These are phyloP conservation scores for Aspergillus kassunensis DNA, from an alignment of 495 filamentous ascomycete genomes.

Conservation along the genomic window DNA sequence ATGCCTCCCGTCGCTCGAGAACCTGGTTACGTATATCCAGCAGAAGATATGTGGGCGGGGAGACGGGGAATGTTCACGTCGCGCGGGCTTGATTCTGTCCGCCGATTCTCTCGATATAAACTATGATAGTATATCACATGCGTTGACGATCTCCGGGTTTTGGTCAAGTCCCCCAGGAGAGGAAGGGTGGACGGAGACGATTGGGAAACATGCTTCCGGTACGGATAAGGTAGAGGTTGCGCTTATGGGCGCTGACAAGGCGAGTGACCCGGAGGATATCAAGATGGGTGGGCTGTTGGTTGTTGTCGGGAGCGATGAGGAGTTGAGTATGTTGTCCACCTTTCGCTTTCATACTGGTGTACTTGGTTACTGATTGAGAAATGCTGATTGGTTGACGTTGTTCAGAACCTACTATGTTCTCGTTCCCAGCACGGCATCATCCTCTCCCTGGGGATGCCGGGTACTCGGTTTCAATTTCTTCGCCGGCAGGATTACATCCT, in stretches of 20 bases:
- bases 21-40: slow-evolving; percentile 55
- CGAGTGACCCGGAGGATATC: slow-evolving; percentile 64
- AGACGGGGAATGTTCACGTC: slow-evolving; percentile 33
- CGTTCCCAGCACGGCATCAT: slow-evolving; percentile 87
- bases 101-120: slow-evolving; percentile 72
- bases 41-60: slow-evolving; percentile 49
- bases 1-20: slow-evolving; percentile 51
- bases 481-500: slow-evolving; percentile 85
- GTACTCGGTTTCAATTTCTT: slow-evolving; percentile 52
- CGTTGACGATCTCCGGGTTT: slow-evolving; percentile 57
- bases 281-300: slow-evolving; percentile 75
- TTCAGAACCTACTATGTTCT: slow-evolving; percentile 71
- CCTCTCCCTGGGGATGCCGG: slow-evolving; percentile 38
- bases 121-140: slow-evolving; percentile 67
- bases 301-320: slow-evolving; percentile 70
- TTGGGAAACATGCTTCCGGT: slow-evolving; percentile 33
- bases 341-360: background rate
- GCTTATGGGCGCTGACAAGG: slow-evolving; percentile 64
- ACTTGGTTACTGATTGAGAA: background rate
- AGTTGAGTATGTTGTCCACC: slow-evolving; percentile 52
- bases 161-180: slow-evolving; percentile 48
- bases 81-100: slow-evolving; percentile 33
- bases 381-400: background rate
- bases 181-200: slow-evolving; percentile 46
- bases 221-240: slow-evolving; percentile 69